Base-by-base conservation (phyloP, 2,329 filamentous ascomycete species). In the Ophiostoma montium region DNA sequence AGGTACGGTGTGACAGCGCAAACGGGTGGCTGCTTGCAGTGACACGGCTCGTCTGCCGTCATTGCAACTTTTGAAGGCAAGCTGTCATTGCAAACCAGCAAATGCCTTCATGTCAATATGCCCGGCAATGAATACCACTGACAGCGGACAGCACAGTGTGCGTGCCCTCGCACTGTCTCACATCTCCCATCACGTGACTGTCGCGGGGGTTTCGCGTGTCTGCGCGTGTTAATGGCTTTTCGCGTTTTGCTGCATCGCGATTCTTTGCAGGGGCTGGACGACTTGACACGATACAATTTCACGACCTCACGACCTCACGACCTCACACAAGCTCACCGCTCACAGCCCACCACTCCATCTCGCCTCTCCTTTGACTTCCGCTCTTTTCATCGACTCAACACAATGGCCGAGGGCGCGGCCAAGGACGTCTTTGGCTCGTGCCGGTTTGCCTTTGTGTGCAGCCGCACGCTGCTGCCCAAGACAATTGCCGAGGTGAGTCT, bases 361-460 rank as follows among this genome's bases (percentile, higher is more conserved):
- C 9, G 13, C 11, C 27, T 33, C 16, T 13, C 1, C 16, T 19
- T 38, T 19, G 15, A 7, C 19, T 41, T 15, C 35, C 27, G 12
- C 11, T 10, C 27, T 6, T n/a, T 16, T 15, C 33, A n/a, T n/a
- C n/a, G n/a, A n/a, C 8, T 38, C 33, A 27, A 10, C n/a, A 57
- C 9, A 30, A 59, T 59, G 58, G 53, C 54, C 23, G 56, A 50
- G 35, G 48, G 48, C 46, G 69, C 65, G 62, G 57, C 54, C 41
- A 57, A 57, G n/a, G 51, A 57, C 49, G 54, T 69, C 50, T 71
- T 72, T 55, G 52, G 59, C 53, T 64, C 69, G 52, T 71, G 69
- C 61, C 55, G 59, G 9, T 60, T 72, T 53, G 67, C 67, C 33
- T 72, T 72, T 55, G 68, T 72, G 35, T 63, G 68, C 1, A 70